These are phyloP conservation scores for Prunus yedoensis DNA, from an alignment of 331 rosid species.

Conservation along the genomic window DNA sequence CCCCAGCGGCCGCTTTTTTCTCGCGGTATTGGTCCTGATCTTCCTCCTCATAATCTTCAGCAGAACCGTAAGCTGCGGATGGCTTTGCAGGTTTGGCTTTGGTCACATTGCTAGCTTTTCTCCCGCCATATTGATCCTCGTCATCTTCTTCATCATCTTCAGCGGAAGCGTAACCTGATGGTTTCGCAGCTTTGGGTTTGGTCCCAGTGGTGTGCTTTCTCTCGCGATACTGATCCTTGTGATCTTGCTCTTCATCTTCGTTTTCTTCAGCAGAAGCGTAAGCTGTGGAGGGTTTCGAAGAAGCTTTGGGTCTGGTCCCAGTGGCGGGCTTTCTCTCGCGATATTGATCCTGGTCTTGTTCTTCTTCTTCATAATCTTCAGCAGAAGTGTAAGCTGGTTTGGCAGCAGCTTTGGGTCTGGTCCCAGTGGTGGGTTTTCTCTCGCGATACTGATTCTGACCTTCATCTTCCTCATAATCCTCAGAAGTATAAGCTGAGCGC, in stretches of 20 bases:
- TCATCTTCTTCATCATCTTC: neutral
- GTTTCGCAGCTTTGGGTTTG: neutral
- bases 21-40: conserved; percentile 7
- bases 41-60: neutral
- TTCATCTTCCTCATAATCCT: neutral
- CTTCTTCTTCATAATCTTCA: neutral
- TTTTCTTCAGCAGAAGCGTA: neutral
- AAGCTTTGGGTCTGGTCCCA: neutral
- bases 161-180: neutral
- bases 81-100: too few relatives aligned
- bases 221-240: neutral
- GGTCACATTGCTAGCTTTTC: too few relatives aligned
- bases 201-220: neutral
- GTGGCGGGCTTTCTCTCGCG: neutral
- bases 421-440: neutral
- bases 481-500: neutral
- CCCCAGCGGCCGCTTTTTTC: neutral
- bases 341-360: neutral
- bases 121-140: neutral
- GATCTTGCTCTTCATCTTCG: too few relatives aligned
- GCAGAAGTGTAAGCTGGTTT: neutral
- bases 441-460: neutral
- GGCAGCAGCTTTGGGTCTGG: neutral
- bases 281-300: too few relatives aligned
- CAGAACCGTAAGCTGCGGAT: neutral